Base-by-base conservation (phyloP, 2,329 filamentous ascomycete species). In the Rutstroemia sp. region DNA sequence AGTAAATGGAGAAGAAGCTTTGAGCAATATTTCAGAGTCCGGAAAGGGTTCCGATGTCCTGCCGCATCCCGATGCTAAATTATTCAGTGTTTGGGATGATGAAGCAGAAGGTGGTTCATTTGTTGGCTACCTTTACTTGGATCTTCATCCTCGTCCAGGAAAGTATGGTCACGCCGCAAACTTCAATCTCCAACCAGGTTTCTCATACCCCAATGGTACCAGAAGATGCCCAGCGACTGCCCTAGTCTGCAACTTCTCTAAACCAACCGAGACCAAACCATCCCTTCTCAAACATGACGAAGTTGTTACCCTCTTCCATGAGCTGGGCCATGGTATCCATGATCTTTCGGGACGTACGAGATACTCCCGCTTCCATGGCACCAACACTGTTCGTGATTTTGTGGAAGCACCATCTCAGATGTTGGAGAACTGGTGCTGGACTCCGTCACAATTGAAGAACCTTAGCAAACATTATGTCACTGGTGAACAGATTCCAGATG, bases 101-200 rank as follows among this genome's bases (percentile, higher is more conserved):
- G 80, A 83, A 58, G 78, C 77, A 2, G 84, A 87, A 63, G 88
- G 88, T 16, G 77, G 79, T 50, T 82, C 77, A 38, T 94, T 94
- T 66, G 85, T 89, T 6, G 89, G 89, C 42, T 94, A 92, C 69
- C 78, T 94, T 25, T 92, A 92, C 71, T 80, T 94, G 14, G 89
- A 94, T 71, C 78, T 92, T 19, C 87, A 90, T 71, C 88, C 88
- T 1, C 81, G 89, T 39, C 83, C 84, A 64, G 88, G 90, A 71
- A 94, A 94, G 71, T 92, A 92, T 69, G 85, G 87, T 16, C 89
- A 92, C 67, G 88, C 89, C 5, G 89, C 89, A 66, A 92, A 92
- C 75, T 92, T 94, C 75, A 88, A 85, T 71, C 72, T 94, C 2
- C 84, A 90, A 71, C 87, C 88, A 1, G 87, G 87, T 23, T 90